Percentiles rank a stretch among this genome's conserved stretches.
Conservation (phyloP, 495 filamentous ascomycete species). For the Bathelium albidoporum region DNA sequence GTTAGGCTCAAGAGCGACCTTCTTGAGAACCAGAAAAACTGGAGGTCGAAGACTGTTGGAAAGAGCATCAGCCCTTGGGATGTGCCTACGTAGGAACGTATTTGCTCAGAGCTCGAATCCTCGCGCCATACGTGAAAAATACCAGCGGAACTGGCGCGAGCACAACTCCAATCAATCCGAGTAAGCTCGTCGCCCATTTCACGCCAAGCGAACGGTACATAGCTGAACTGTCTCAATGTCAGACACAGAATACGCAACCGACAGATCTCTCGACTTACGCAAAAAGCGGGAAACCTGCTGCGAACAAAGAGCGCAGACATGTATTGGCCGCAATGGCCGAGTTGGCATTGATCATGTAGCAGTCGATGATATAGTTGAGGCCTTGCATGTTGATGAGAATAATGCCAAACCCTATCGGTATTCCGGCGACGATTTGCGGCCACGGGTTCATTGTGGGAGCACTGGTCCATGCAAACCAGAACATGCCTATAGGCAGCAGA, state of each 20-base stretch:
- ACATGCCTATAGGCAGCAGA: constrained; percentile 25
- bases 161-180: constrained; percentile 51
- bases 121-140: constrained; percentile 55
- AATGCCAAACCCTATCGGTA: constrained; percentile 25
- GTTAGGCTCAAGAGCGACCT: no score
- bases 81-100: not conserved
- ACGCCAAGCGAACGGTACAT: constrained; percentile 45
- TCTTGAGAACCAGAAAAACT: no score
- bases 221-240: not conserved
- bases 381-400: constrained; percentile 33
- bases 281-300: constrained; percentile 34
- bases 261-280: constrained; percentile 6
- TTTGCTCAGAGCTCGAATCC: constrained; percentile 31
- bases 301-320: constrained; percentile 33
- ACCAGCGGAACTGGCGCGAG: constrained; percentile 58
- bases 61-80: not conserved
- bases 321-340: constrained; percentile 41
- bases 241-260: not conserved
- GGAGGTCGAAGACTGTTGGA: not conserved
- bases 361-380: constrained; percentile 52
- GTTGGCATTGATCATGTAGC: constrained; percentile 49
- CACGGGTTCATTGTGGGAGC: constrained; percentile 20
- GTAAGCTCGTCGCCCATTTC: constrained; percentile 51
- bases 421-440: constrained; percentile 25
- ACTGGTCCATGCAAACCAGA: constrained; percentile 32